A percentile compares a stretch with the other conserved stretches of the same genome.
Conservation (phyloP, 805 yeast genomes). For the Cyberlindnera americana region DNA sequence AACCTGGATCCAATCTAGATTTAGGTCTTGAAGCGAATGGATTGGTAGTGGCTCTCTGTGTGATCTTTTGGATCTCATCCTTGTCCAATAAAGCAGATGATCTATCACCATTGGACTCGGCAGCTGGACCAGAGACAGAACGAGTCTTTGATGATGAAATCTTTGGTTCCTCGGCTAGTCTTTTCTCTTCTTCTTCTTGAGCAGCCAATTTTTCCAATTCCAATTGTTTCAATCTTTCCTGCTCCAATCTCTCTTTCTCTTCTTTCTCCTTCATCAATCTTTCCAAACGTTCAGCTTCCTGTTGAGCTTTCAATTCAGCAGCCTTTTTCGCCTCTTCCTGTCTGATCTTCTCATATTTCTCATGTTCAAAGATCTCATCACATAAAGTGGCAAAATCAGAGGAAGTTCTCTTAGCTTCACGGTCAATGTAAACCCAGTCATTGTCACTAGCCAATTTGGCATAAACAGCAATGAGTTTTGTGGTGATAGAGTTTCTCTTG, state of each 20-base stretch:
- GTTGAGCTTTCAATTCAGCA: constrained; percentile 41
- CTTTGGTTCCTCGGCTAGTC: constrained; percentile 14
- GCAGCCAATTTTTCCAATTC: constrained; percentile 23
- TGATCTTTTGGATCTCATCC: constrained; percentile 28
- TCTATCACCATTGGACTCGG: constrained; percentile 8
- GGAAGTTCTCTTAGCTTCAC: constrained; percentile 70
- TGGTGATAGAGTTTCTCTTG: constrained; percentile 68
- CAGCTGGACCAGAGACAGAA: constrained; percentile 37
- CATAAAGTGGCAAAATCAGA: constrained; percentile 75
- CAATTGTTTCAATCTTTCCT: constrained; percentile 21
- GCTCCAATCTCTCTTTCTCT: constrained; percentile 12
- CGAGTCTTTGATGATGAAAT: constrained; percentile 26
- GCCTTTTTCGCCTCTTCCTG: constrained; percentile 36
- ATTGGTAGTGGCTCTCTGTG: constrained; percentile 34
- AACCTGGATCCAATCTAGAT: constrained; percentile 42
- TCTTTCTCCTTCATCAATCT: constrained; percentile 23
- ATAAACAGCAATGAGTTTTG: constrained; percentile 67
- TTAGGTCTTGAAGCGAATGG: constrained; percentile 40
- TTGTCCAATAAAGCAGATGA: constrained; percentile 24
- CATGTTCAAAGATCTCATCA: constrained; percentile 74
- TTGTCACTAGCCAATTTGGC: constrained; percentile 60
- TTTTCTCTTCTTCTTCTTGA: constrained; percentile 21
- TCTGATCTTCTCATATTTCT: constrained; percentile 56
- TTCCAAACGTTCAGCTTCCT: constrained; percentile 24
- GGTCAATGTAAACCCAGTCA: constrained; percentile 68